Evolutionary conservation across 2,329 filamentous ascomycete genomes (phyloP), one percentile per base, ranked within the genome.

Genomic region (Ophiostoma quercus): DNA sequence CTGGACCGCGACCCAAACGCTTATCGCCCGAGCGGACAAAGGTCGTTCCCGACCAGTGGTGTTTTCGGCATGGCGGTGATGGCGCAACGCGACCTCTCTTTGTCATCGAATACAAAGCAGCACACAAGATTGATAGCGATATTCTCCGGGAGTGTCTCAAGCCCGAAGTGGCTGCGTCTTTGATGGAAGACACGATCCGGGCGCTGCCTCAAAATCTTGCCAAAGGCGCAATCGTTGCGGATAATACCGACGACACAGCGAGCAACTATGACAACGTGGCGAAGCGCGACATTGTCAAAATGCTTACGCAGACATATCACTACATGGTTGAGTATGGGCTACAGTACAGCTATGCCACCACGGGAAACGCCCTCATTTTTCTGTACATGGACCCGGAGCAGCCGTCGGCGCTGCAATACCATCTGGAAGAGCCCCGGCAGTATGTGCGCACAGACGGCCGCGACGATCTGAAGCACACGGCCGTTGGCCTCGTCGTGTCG

Each of bases 31-130:
- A 47, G 16, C 41, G 41, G 16, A 47, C 41, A 9, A 47, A 9
- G 11, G 41, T 47, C 12, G 3, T 14, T 12, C 70, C 70, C 1
- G 70, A 69, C 41, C 70, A 67, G 67, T 71, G 67, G 70, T 71
- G 67, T 22, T 71, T 71, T 54, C 70, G n/a, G 1, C 63, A 69
- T 29, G 41, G 54, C 65, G 63, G 34, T 2, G 65, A 71, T n/a
- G 70, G 37, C 25, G 51, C 37, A 2, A 43, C 39, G n/a, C 70
- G 67, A 54, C 70, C 70, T 51, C 83, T 71, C 39, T 71, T 69
- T 32, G 71, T 71, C 8, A 32, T 69, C 60, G 71, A 71, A 62
- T 71, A 70, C 67, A 70, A 71, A 60, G 67, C 68, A 1, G 68
- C 71, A 4, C 68, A 71, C 71, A 71, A 70, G 54, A 62, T 71